Evolutionary conservation across 768 basidiomycete species (phyloP).

Genomic region (Gelatoporia subvermispora): DNA sequence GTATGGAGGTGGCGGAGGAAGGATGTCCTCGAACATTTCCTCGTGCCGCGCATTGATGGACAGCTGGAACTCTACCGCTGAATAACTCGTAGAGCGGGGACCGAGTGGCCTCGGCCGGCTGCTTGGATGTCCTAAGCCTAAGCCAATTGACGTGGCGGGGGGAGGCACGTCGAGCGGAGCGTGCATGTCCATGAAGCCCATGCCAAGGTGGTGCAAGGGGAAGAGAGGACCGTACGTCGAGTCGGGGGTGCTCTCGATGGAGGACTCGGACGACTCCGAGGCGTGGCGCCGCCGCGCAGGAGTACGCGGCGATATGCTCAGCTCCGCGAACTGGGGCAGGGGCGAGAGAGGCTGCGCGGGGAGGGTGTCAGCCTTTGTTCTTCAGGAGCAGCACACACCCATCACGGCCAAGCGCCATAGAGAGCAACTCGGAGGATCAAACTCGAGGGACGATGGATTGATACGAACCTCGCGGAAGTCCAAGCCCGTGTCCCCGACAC

Average conservation of each 20-base stretch:
- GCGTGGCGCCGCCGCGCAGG: conserved; percentile 28
- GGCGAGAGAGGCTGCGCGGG: conserved; percentile 32
- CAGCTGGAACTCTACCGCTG: conserved; percentile 20
- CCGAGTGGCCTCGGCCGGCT: conserved; percentile 6
- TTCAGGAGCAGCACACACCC: neutral
- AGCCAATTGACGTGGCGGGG: neutral
- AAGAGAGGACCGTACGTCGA: conserved; percentile 9
- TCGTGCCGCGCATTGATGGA: conserved; percentile 5
- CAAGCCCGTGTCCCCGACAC: conserved; percentile 9
- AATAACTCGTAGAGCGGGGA: conserved; percentile 22
- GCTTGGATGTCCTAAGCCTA: conserved; percentile 4
- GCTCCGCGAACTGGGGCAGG: conserved; percentile 41
- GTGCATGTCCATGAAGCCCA: conserved; percentile 25
- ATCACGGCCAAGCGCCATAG: no score
- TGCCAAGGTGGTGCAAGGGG: conserved; percentile 3
- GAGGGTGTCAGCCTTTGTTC: conserved; percentile 7
- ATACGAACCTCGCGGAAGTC: conserved; percentile 19
- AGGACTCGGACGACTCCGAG: conserved; percentile 16
- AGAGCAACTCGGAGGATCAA: no score
- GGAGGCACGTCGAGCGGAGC: neutral
- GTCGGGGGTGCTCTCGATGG: conserved; percentile 15
- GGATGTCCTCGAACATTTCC: conserved; percentile 12
- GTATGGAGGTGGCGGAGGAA: conserved; percentile 14
- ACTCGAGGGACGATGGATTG: neutral
- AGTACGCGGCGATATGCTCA: conserved; percentile 53